Base-by-base conservation (phyloP, 2,329 filamentous ascomycete genomes). In the Claviceps quebecensis region DNA sequence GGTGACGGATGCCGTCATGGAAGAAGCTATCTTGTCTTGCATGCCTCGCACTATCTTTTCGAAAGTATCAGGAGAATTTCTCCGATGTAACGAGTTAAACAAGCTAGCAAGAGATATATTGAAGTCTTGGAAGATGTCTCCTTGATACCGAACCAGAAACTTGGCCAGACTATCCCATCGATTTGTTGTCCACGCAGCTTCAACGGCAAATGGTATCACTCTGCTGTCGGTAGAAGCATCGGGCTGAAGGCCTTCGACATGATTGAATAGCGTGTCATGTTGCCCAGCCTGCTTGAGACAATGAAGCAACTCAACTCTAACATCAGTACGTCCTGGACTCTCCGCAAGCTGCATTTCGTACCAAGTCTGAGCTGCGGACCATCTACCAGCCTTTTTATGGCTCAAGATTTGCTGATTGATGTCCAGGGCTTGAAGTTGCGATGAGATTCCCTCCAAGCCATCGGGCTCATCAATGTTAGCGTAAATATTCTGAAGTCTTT, bases 381-480 rank as follows among this genome's bases (percentile, higher is more conserved):
- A 98, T 55, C 90, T 77, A 4, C 93, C 93, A 19, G 90, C 87
- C 65, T 95, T 97, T 52, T 86, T 81, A 67, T 98, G 89, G 59
- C 94, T 88, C 51, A 96, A 74, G 36, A 96, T 85, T 63, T 97
- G 90, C 63, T 96, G 91, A 54, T 95, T 86, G 48, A 96, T 84
- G 57, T 94, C 87, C n/a, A 97, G 72, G 11, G 89, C 81, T 53
- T 86, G 84, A 3, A 97, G 72, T 63, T 93, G 86, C 19, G 88
- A 82, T 1, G 91, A 95, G 54, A 98, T 91, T 2, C 93, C 93
- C 63, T 97, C 90, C 37, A 98, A 83, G 1, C 91, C 90, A 65
- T 99, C 93, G 0, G 93, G 94, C 60, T 99, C 93, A 61, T 99
- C 93, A 54, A 99, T 97, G 59, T 96, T 86, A 1, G 88, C 87